These are phyloP conservation scores for Ophiocordyceps robertsii DNA, from an alignment of 2,329 filamentous ascomycete genomes.

Conservation along the genomic window DNA sequence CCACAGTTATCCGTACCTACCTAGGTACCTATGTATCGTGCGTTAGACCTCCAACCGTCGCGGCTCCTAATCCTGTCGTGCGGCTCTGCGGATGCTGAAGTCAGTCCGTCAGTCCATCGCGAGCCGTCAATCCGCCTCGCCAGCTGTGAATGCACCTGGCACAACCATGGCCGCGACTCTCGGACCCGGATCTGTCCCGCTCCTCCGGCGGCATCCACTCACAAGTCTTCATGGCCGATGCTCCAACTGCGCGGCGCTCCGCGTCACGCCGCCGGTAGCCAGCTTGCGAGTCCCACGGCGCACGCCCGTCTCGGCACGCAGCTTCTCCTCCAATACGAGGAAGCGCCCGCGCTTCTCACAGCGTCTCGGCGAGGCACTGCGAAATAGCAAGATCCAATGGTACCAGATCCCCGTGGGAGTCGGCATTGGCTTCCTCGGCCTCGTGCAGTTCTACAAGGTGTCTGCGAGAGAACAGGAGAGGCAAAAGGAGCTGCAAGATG, in stretches of 20 bases:
- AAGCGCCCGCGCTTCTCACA: slow-evolving; percentile 36
- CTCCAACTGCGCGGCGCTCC: slow-evolving; percentile 9
- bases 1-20: too few relatives aligned
- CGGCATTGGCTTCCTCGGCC: slow-evolving; percentile 71
- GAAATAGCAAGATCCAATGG: slow-evolving; percentile 58
- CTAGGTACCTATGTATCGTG: background rate
- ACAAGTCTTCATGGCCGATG: slow-evolving; percentile 15
- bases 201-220: slow-evolving; percentile 17
- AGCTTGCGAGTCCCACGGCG: slow-evolving; percentile 11
- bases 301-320: slow-evolving; percentile 12
- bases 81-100: too few relatives aligned
- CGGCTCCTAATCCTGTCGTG: too few relatives aligned
- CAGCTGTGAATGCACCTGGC: too few relatives aligned
- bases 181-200: slow-evolving; percentile 19
- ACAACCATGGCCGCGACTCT: slow-evolving; percentile 16
- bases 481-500: slow-evolving; percentile 27
- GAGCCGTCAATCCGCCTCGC: too few relatives aligned
- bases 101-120: too few relatives aligned
- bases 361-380: slow-evolving; percentile 34
- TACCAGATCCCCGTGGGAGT: slow-evolving; percentile 80
- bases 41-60: background rate
- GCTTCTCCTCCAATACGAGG: slow-evolving; percentile 23
- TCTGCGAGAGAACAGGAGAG: slow-evolving; percentile 41
- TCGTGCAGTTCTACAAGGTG: slow-evolving; percentile 73
- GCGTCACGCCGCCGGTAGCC: slow-evolving; percentile 1